Conservation (phyloP, 768 basidiomycete genomes). For the Termitomyces sp. region DNA sequence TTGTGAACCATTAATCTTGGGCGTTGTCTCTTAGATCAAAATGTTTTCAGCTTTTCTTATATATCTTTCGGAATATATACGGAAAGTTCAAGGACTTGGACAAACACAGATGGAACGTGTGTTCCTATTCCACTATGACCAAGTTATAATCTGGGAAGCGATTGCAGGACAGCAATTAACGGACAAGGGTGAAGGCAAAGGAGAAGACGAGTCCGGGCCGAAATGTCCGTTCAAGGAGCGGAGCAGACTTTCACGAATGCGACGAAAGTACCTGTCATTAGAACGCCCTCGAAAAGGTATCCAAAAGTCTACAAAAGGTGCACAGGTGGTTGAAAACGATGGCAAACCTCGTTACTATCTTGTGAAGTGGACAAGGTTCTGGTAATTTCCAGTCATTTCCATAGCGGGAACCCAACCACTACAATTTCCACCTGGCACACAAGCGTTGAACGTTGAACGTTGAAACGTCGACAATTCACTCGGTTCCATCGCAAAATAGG, state of each 20-base stretch:
- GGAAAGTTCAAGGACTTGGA: slow-evolving; percentile 1
- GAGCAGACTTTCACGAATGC: neutral
- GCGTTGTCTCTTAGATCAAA: neutral
- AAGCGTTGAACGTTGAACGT: no score
- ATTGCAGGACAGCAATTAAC: neutral
- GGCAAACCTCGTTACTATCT: no score
- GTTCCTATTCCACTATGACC: neutral
- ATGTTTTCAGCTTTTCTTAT: slow-evolving; percentile 4
- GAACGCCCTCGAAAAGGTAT: no score
- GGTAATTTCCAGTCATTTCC: no score
- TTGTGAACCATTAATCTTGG: slow-evolving; percentile 4
- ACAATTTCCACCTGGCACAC: no score
- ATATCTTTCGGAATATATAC: slow-evolving; percentile 11
- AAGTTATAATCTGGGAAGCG: neutral
- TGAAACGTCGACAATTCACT: no score
- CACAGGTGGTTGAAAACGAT: no score
- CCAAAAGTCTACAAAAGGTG: no score
- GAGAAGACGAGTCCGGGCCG: neutral
- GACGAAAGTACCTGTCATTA: no score
- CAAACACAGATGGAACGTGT: neutral
- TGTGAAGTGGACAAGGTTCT: no score
- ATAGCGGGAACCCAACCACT: no score
- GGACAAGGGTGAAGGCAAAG: neutral
- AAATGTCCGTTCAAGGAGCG: neutral
- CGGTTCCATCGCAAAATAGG: no score